Evolutionary conservation across 176 grass and related monocot species (phyloP), one percentile per base, ranked within the genome.

Genomic region (Paspalum notatum): DNA sequence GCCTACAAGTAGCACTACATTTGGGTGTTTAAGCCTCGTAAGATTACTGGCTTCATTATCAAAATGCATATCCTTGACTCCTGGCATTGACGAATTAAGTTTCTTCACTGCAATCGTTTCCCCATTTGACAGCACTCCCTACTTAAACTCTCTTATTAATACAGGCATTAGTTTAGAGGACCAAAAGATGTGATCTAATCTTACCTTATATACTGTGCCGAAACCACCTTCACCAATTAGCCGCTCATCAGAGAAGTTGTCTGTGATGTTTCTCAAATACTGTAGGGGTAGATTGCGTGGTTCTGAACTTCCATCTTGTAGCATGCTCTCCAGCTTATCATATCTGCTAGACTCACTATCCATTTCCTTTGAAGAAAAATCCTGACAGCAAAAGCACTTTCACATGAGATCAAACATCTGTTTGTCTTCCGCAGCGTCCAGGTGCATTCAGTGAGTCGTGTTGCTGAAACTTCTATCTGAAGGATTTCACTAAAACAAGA

Each of bases 181-280:
- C 6, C 2, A 3, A 13, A 64, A 49, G 20, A 48, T 65, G 5
- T 6, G 45, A 78, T 65, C 48, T 48, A 24, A 18, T 21, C 4
- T 25, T 53, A 66, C 61, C 76, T 65, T 65, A 4, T 78, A 78
- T 65, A 78, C 60, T 0, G 9, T 67, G 64, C 64, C 64, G 44
- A 68, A 68, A 45, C 65, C 65, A 45, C 65, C 65, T 68, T 13
- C 27, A 27, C 76, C 76, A 79, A 79, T 26, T 41, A 53, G 4
- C 27, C 76, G 26, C 0, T 66, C 60, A n/a, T 52, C 41, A 13
- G 65, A 44, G 65, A 45, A 68, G 20, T 68, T 45, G 20, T 68
- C 44, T 68, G 65, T 68, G 60, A 53, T 79, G 11, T 66, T 32
- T 10, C 48, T 22, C 6, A 78, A 39, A 63, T 51, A 32, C 15